A percentile compares a stretch with the other conserved stretches of the same genome.
These are phyloP conservation scores for Phytophthora cajani DNA, from an alignment of 352 stramenopile genomes.

Conservation along the genomic window DNA sequence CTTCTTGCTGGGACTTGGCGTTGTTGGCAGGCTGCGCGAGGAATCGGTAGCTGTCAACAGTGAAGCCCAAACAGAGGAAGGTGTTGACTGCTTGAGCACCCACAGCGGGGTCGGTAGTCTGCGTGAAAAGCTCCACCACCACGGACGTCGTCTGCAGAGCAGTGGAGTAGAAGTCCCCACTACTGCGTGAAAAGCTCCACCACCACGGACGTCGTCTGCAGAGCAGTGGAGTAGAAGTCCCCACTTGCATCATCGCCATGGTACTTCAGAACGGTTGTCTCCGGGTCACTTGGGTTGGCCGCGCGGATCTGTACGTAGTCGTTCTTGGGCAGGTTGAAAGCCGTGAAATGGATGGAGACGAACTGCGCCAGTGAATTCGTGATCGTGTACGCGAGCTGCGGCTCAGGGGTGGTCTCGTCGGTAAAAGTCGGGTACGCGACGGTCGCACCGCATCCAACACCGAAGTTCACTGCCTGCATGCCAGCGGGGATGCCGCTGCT, in stretches of 20 bases:
- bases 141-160: constrained; percentile 49
- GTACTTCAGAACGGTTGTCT: constrained; percentile 46
- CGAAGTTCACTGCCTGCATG: constrained; percentile 25
- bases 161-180: constrained; percentile 57
- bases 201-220: constrained; percentile 48
- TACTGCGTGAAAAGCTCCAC: constrained; percentile 60
- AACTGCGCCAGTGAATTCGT: constrained; percentile 57
- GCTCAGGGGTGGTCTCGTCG: constrained; percentile 22
- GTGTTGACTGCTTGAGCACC: constrained; percentile 31
- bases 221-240: constrained; percentile 46
- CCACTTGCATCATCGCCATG: constrained; percentile 32
- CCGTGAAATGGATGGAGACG: constrained; percentile 62
- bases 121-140: constrained; percentile 59
- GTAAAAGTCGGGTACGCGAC: constrained; percentile 33
- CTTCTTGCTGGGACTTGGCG: constrained; percentile 36
- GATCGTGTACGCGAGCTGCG: constrained; percentile 45
- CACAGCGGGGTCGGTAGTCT: constrained; percentile 18
- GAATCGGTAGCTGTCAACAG: constrained; percentile 56
- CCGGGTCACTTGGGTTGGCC: constrained; percentile 28
- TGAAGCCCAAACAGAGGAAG: constrained; percentile 53
- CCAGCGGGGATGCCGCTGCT: constrained; percentile 27
- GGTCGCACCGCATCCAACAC: constrained; percentile 41
- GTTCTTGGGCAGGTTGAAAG: constrained; percentile 64
- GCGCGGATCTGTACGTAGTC: constrained; percentile 65
- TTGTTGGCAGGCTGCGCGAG: constrained; percentile 35